phyloP scores from a whole-genome alignment of 2,329 filamentous ascomycete species.

The Diaporthe sp. region DNA sequence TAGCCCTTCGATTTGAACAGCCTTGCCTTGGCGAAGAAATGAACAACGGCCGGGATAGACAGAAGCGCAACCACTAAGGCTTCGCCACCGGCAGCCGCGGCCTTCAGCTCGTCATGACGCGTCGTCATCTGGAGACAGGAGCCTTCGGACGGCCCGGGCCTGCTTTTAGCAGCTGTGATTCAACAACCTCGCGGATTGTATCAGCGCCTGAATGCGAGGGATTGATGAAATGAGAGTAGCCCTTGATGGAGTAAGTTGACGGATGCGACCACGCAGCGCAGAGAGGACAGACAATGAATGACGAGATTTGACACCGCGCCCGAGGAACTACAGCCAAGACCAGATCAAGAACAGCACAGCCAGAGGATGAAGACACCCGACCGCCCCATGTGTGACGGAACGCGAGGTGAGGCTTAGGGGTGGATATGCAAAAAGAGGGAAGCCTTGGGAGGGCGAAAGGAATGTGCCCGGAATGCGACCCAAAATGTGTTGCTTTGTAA shows the following conservation, averaged over 20 bases:
- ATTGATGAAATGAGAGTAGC: not conserved
- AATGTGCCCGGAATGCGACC: constrained; percentile 10
- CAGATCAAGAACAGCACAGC: constrained; percentile 10
- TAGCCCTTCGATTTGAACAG: constrained; percentile 42
- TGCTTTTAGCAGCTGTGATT: not conserved
- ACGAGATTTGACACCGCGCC: not conserved
- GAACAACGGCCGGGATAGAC: constrained; percentile 43
- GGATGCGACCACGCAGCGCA: not conserved
- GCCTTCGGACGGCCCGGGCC: not conserved
- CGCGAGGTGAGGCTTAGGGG: not conserved
- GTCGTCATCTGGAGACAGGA: constrained; percentile 33
- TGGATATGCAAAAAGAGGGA: not conserved
- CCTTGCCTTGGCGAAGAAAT: constrained; percentile 40
- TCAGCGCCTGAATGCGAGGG: not conserved
- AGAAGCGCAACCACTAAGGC: constrained; percentile 41
- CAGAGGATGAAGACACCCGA: not conserved
- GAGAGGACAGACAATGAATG: not conserved
- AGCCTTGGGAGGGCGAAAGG: constrained; percentile 9
- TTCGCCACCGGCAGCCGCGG: constrained; percentile 36
- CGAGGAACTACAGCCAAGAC: not conserved
- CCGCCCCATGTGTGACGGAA: constrained; percentile 16
- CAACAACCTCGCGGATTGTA: not conserved
- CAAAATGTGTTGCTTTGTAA: constrained; percentile 21
- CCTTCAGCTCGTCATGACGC: constrained; percentile 33
- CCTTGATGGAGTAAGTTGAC: not conserved